Evolutionary conservation across 495 filamentous ascomycete species (phyloP), one percentile per base, ranked within the genome.

Genomic region (Xylaria cubensis): DNA sequence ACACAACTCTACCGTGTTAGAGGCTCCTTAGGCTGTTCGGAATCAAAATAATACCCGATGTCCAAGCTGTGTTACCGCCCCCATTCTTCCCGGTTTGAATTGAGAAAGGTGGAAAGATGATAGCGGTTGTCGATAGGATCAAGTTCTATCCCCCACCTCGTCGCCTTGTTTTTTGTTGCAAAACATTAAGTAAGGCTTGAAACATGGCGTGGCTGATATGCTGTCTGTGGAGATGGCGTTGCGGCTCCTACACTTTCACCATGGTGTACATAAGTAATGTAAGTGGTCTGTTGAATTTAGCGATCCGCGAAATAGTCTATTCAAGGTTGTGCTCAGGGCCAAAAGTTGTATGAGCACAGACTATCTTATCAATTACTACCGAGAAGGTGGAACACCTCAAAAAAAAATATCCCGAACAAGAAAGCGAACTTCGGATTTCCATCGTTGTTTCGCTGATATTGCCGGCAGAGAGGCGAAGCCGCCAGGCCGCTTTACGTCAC

Each of bases 401-500:
- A 56, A 26, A 56, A 56, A 32, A 32, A 32, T 17, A 32, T 56
- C 8, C 53, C 53, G 53, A 56, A 56, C 13, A 32, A 56, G 53
- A 56, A 32, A 29, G 53, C 53, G 53, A 56, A 32, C 29, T 32
- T 32, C 10, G 26, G 53, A 17, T 4, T 56, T 56, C 10, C 2
- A 56, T 32, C 21, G 51, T 15, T 26, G 51, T 26, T 55, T 55
- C 7, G 51, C 51, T 55, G 21, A 13, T 62, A 34, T n/a, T 62
- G 59, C 34, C 36, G 42, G 36, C 12, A 24, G 24, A 24, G 59
- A 63, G 21, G 55, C 32, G 32, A 15, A 21, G 63, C 64, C 44
- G 65, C 26, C 2, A 15, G 13, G 63, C 64, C 44, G 65, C 26
- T 29, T 29, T 29, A 67, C 65, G 65, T 67, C 65, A 67, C 21